Evolutionary conservation across 2,329 filamentous ascomycete genomes (phyloP), one percentile per base, ranked within the genome.

Genomic region (Erysiphe pulchra): DNA sequence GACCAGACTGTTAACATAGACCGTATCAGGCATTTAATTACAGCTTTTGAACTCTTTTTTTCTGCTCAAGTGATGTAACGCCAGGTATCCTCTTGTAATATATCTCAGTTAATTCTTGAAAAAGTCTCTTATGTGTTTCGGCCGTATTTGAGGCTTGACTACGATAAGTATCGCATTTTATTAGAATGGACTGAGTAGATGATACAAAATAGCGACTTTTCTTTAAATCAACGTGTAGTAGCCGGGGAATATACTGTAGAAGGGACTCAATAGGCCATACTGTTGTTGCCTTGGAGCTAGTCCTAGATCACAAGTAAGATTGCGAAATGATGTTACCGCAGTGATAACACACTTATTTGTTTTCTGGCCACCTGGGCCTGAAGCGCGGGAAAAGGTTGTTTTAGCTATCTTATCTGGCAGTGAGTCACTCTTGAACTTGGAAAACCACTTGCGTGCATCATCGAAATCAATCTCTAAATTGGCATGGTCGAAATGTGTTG

Each of bases 41-140:
- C 57, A 58, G 42, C 28, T 53, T 62, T 37, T 69, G 66, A 44
- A 72, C 65, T 42, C 65, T 65, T 50, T 68, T 64, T 49, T 65
- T 67, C 49, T 73, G 66, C 56, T 68, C 70, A 60, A 64, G 63
- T 52, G 70, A 50, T 4, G 57, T 56, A 5, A 53, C 45, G 0
- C 57, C 57, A 1, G 57, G 58, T 10, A 60, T 51, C 8, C 36
- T 49, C 13, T 47, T 49, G 41, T 51, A 53, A 37, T 55, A 57
- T 4, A 58, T 52, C 9, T 47, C 42, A 17, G 44, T 48, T 32
- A 60, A 53, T 45, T 58, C 54, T 1, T 55, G 50, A 45, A 47
- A 40, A 0, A 60, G 50, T 17, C 52, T 55, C 38, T 45, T 38
- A 45, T 54, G 50, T 14, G 50, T 56, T 39, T 56, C 54, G 13